These are phyloP conservation scores for Trichophyton simii DNA, from an alignment of 2,329 filamentous ascomycete genomes.

Conservation along the genomic window DNA sequence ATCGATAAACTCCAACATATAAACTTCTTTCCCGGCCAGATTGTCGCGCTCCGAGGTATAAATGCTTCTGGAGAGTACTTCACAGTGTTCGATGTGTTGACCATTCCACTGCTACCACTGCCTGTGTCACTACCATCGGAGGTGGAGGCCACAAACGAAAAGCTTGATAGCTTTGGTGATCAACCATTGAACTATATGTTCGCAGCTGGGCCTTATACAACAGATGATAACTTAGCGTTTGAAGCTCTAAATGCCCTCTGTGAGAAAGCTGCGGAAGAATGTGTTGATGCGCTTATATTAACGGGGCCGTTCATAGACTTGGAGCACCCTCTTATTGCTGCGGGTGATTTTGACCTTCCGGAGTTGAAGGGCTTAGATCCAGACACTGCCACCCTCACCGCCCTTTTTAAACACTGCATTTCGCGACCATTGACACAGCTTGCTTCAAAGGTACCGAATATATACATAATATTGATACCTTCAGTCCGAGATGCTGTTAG, in stretches of 20 bases:
- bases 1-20: slow-evolving; percentile 56
- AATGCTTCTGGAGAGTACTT: slow-evolving; percentile 82
- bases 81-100: slow-evolving; percentile 61
- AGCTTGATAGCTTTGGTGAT: slow-evolving; percentile 52
- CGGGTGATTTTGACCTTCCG: slow-evolving; percentile 65
- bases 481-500: slow-evolving; percentile 70
- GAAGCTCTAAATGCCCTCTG: slow-evolving; percentile 75
- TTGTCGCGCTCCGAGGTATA: slow-evolving; percentile 73
- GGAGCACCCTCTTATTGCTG: slow-evolving; percentile 77
- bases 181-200: slow-evolving; percentile 64
- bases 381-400: slow-evolving; percentile 66
- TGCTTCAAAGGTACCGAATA: slow-evolving; percentile 55
- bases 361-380: slow-evolving; percentile 55
- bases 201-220: slow-evolving; percentile 78
- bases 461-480: slow-evolving; percentile 71
- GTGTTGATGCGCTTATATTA: slow-evolving; percentile 67
- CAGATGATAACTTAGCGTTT: slow-evolving; percentile 84
- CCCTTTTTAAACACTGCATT: slow-evolving; percentile 72
- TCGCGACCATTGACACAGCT: slow-evolving; percentile 61
- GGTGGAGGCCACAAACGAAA: slow-evolving; percentile 56
- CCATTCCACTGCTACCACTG: slow-evolving; percentile 59
- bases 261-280: slow-evolving; percentile 58
- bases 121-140: slow-evolving; percentile 57
- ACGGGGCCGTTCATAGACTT: slow-evolving; percentile 81
- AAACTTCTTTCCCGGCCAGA: slow-evolving; percentile 88